phyloP scores from a whole-genome alignment of 257 asterid species.

The Asclepias syriaca region DNA sequence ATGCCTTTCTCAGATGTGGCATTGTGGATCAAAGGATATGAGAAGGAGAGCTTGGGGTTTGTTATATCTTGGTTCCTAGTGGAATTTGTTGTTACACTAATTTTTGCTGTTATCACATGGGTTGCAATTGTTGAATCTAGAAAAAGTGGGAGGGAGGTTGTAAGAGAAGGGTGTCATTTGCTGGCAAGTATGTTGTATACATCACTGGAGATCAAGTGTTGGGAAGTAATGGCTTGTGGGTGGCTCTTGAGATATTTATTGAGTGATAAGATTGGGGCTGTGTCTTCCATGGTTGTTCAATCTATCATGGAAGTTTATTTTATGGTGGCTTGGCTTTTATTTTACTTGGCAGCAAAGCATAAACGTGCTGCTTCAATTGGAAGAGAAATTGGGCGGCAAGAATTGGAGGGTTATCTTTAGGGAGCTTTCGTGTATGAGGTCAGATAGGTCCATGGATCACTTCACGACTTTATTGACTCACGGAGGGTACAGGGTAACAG shows the following conservation, averaged over 20 bases:
- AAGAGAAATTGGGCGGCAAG: conserved; percentile 63
- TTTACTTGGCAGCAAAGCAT: conserved; percentile 74
- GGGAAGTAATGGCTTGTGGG: conserved; percentile 73
- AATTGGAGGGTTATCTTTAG: conserved; percentile 69
- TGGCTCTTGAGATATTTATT: conserved; percentile 61
- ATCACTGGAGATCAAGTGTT: conserved; percentile 68
- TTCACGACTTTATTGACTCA: conserved; percentile 24
- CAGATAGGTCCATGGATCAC: conserved; percentile 13
- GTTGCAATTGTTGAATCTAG: conserved; percentile 73
- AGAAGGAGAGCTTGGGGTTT: conserved; percentile 73
- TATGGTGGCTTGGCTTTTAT: conserved; percentile 72
- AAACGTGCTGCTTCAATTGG: conserved; percentile 58
- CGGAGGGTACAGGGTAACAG: conserved; percentile 28
- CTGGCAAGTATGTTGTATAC: conserved; percentile 51
- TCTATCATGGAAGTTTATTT: conserved; percentile 82
- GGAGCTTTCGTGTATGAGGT: conserved; percentile 39
- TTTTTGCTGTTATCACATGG: conserved; percentile 80
- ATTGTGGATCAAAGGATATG: conserved; percentile 75
- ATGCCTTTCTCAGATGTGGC: conserved; percentile 64
- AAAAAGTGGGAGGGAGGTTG: conserved; percentile 84
- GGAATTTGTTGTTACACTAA: conserved; percentile 58
- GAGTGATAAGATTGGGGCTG: conserved; percentile 50
- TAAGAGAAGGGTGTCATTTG: conserved; percentile 71
- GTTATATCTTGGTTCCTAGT: conserved; percentile 56
- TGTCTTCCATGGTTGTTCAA: conserved; percentile 49